phyloP scores from a whole-genome alignment of 2,329 filamentous ascomycete species.

The Colletotrichum paranaense region DNA sequence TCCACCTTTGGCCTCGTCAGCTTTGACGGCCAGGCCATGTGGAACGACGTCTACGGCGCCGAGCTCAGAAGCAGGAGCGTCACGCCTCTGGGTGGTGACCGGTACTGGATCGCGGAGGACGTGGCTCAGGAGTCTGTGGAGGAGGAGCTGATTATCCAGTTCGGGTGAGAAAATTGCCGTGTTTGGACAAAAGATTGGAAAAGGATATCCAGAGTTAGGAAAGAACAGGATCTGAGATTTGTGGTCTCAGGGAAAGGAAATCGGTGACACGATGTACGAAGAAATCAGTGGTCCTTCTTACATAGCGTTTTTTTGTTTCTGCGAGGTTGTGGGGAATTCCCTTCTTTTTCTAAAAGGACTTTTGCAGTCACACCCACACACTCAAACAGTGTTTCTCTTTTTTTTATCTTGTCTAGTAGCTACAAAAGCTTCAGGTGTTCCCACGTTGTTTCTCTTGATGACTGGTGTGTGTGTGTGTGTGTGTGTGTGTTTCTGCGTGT shows the following conservation, averaged over 20 bases:
- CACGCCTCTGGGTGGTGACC: slow-evolving; percentile 12
- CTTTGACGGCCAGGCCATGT: slow-evolving; percentile 26
- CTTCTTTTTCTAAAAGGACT: background rate
- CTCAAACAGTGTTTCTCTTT: background rate
- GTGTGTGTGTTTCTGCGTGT: background rate
- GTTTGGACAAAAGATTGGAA: background rate
- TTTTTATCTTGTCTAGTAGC: background rate
- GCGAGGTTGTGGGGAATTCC: background rate
- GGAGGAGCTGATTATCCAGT: slow-evolving; percentile 11
- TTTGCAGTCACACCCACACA: background rate
- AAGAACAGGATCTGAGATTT: background rate
- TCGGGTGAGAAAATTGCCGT: background rate
- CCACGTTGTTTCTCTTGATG: background rate
- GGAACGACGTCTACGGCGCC: slow-evolving; percentile 25
- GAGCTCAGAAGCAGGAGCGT: background rate
- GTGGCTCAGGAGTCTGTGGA: background rate
- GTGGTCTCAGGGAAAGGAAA: background rate
- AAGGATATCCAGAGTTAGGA: background rate
- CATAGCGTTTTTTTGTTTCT: background rate
- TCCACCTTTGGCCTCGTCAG: slow-evolving; percentile 25
- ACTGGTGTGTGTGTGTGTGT: too few species aligned
- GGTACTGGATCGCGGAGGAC: slow-evolving; percentile 20
- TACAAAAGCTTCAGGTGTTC: background rate
- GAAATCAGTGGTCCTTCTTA: background rate
- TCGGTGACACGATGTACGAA: background rate